phyloP scores from a whole-genome alignment of 495 filamentous ascomycete genomes.

The Lasiosphaeria hispida region DNA sequence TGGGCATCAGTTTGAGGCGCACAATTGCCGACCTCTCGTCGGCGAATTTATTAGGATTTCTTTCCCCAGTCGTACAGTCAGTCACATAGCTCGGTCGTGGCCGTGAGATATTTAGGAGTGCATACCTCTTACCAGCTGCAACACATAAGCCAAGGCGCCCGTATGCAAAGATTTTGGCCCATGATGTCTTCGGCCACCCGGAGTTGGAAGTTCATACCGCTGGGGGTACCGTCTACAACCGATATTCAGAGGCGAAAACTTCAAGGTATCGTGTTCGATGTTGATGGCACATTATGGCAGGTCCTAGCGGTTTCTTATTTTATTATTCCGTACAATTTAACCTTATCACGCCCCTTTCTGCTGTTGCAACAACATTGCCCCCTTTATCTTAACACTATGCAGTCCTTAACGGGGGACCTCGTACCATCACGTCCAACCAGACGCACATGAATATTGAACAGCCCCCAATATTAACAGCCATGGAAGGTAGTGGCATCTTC shows the following conservation, averaged over 20 bases:
- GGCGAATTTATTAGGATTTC: not conserved
- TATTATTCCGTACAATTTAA: too few species aligned
- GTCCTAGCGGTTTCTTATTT: constrained; percentile 11
- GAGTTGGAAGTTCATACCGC: constrained; percentile 28
- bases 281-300: constrained; percentile 92
- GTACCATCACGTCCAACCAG: too few species aligned
- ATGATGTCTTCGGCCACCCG: constrained; percentile 33
- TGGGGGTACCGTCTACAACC: constrained; percentile 19
- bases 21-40: too few species aligned
- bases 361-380: too few species aligned
- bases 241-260: constrained; percentile 52
- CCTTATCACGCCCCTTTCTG: too few species aligned
- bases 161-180: constrained; percentile 34
- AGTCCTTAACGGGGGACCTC: too few species aligned
- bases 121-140: not conserved
- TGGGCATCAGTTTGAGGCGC: too few species aligned
- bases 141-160: not conserved
- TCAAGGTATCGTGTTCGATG: constrained; percentile 87
- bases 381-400: constrained; percentile 11
- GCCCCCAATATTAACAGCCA: not conserved
- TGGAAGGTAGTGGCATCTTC: too few species aligned
- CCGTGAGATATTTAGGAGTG: not conserved
- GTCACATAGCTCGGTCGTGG: not conserved
- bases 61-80: not conserved
- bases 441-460: not conserved